A percentile compares a stretch with the other conserved stretches of the same genome.
These are phyloP conservation scores for Cladosporium oxysporum DNA, from an alignment of 2,329 filamentous ascomycete species.

Conservation along the genomic window DNA sequence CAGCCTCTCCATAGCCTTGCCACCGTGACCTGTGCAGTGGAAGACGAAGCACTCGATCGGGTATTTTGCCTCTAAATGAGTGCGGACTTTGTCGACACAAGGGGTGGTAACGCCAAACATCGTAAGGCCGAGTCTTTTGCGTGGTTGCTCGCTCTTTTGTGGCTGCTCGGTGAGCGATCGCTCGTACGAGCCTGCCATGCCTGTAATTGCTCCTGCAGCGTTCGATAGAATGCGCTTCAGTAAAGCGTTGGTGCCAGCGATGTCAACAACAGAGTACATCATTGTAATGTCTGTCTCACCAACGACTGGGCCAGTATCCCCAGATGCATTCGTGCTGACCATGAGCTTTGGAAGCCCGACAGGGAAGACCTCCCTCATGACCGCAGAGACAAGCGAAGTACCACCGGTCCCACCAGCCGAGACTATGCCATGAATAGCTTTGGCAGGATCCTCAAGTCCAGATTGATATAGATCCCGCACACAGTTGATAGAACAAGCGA, in stretches of 20 bases:
- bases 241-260: slow-evolving; percentile 65
- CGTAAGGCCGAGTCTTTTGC: slow-evolving; percentile 62
- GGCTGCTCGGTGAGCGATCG: slow-evolving; percentile 19
- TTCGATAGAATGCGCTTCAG: slow-evolving; percentile 61
- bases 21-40: slow-evolving; percentile 69
- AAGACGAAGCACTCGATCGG: slow-evolving; percentile 64
- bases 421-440: slow-evolving; percentile 51
- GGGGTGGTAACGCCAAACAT: slow-evolving; percentile 78
- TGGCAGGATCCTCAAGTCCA: slow-evolving; percentile 24
- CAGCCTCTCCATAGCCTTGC: slow-evolving; percentile 68
- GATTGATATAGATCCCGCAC: slow-evolving; percentile 27
- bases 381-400: slow-evolving; percentile 60
- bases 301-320: slow-evolving; percentile 65
- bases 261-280: slow-evolving; percentile 71
- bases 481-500: slow-evolving; percentile 52
- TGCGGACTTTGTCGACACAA: slow-evolving; percentile 58
- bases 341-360: slow-evolving; percentile 71
- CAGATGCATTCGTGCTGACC: slow-evolving; percentile 68
- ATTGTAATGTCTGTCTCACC: slow-evolving; percentile 69
- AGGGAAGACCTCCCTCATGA: slow-evolving; percentile 63
- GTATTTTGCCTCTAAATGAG: slow-evolving; percentile 49
- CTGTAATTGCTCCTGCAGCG: slow-evolving; percentile 62
- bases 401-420: slow-evolving; percentile 63
- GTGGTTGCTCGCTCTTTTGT: slow-evolving; percentile 44
- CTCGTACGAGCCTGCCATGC: slow-evolving; percentile 56